phyloP scores from a whole-genome alignment of 768 basidiomycete genomes.

The Cubamyces sp. region DNA sequence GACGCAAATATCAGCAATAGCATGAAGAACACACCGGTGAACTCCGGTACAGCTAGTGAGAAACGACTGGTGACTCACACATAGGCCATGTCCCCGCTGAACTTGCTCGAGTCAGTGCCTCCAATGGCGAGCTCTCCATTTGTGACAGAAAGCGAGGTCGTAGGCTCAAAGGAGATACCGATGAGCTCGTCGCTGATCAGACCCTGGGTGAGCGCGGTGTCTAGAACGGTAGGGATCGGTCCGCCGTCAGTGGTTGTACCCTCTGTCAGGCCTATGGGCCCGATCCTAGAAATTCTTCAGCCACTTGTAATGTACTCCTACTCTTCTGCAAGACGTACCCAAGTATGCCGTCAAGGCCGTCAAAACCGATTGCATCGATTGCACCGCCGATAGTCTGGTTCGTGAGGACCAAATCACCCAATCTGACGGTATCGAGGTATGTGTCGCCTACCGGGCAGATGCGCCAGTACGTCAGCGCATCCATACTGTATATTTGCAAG shows the following conservation, averaged over 20 bases:
- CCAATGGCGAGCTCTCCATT: conserved; percentile 46
- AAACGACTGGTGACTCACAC: conserved; percentile 25
- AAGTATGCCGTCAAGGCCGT: conserved; percentile 63
- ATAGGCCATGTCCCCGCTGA: conserved; percentile 37
- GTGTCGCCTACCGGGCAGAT: conserved; percentile 23
- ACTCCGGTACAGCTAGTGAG: too few species aligned
- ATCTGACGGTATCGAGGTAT: conserved; percentile 54
- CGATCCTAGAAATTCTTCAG: conserved; percentile 30
- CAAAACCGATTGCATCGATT: conserved; percentile 42
- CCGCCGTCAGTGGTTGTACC: conserved; percentile 29
- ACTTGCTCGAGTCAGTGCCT: conserved; percentile 38
- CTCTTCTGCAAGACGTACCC: conserved; percentile 47
- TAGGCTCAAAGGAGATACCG: conserved; percentile 40
- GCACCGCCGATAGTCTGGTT: conserved; percentile 70
- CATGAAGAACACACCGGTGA: too few species aligned
- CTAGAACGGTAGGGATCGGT: conserved; percentile 42
- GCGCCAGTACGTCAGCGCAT: neutral
- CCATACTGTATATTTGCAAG: neutral
- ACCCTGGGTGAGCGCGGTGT: conserved; percentile 38
- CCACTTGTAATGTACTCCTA: neutral
- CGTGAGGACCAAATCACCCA: conserved; percentile 52
- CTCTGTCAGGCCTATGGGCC: conserved; percentile 58
- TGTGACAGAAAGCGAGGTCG: conserved; percentile 27
- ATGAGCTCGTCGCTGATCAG: conserved; percentile 33
- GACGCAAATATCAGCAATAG: too few species aligned